Evolutionary conservation across 139 green algal species (phyloP), one percentile per base, ranked within the genome.

Genomic region (Coccomyxa sp.): DNA sequence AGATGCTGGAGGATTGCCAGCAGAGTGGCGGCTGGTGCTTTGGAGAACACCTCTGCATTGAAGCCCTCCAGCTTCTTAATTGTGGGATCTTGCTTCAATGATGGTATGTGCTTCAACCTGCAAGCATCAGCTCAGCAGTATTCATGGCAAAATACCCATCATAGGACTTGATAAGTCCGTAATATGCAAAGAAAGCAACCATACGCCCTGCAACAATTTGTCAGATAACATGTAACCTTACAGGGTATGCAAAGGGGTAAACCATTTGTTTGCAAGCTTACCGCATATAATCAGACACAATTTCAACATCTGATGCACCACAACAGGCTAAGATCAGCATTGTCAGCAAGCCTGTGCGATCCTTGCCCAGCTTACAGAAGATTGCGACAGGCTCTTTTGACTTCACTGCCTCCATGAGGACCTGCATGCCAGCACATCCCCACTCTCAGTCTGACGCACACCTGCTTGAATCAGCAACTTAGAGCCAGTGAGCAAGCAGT

Each of bases 281-380:
- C 87, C 83, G 80, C 21, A 68, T 59, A 76, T 94, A 94, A 63
- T 94, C 90, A 16, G 85, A 82, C n/a, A 93, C 77, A 74, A 94
- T 93, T 1, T 90, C 86, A 21, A 91, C 82, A 57, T 83, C 67
- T 57, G 75, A 85, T 1, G 88, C 89, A 0, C 91, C 92, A 57
- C 90, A 88, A 63, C 81, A 81, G 0, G 86, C 51, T 80, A 96
- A 87, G 76, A 96, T 76, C 63, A 94, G 80, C 51, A 89, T 88
- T 10, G 91, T 86, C 63, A 96, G 75, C 23, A 96, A 58, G 0
- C 93, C 93, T 0, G 93, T 96, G 66, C 93, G 87, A 82, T 96
- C 93, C 82, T 95, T 95, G 76, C 92, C 91, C 10, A 91, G 81
- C 79, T 91, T 93, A 86, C 93, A 96, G 84, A 96, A 96, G 84